These are phyloP conservation scores for Leucaena leucocephala DNA, from an alignment of 306 rosid genomes.

Conservation along the genomic window DNA sequence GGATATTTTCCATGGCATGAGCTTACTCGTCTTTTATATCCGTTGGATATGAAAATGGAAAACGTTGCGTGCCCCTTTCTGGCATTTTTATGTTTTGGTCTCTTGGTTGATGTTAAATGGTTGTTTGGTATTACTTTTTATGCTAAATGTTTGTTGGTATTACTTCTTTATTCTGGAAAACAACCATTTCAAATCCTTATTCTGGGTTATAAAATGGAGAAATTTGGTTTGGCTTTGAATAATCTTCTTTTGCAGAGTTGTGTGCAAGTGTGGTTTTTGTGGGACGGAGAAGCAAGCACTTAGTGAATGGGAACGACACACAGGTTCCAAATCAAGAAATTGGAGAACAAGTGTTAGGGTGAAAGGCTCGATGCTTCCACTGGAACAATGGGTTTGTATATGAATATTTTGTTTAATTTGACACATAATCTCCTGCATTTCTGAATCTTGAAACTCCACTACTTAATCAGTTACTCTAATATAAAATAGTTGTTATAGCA, in stretches of 20 bases:
- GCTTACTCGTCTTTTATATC: neutral
- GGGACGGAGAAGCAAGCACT: constrained; percentile 96
- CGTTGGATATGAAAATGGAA: neutral
- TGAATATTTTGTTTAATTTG: constrained; percentile 30
- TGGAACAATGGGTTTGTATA: constrained; percentile 97
- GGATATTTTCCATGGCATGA: neutral
- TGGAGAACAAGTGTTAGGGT: constrained; percentile 93
- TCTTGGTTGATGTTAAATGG: constrained; percentile 29
- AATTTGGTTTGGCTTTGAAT: constrained; percentile 16
- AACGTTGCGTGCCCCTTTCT: neutral
- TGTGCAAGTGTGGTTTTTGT: constrained; percentile 91
- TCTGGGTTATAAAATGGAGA: constrained; percentile 18
- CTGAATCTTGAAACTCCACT: constrained; percentile 1
- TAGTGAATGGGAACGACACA: constrained; percentile 96
- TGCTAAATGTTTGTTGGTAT: neutral
- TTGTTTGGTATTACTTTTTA: constrained; percentile 32
- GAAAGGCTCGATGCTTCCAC: constrained; percentile 86
- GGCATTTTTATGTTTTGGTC: constrained; percentile 26
- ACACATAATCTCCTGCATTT: constrained; percentile 27
- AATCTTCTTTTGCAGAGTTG: constrained; percentile 69
- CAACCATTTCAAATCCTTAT: neutral
- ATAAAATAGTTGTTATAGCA: constrained; percentile 13
- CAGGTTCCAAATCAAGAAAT: constrained; percentile 90
- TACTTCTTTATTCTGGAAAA: neutral
- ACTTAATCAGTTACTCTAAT: constrained; percentile 19